Evolutionary conservation across 2,329 filamentous ascomycete genomes (phyloP).

Genomic region (Trematosphaeria pertusa): DNA sequence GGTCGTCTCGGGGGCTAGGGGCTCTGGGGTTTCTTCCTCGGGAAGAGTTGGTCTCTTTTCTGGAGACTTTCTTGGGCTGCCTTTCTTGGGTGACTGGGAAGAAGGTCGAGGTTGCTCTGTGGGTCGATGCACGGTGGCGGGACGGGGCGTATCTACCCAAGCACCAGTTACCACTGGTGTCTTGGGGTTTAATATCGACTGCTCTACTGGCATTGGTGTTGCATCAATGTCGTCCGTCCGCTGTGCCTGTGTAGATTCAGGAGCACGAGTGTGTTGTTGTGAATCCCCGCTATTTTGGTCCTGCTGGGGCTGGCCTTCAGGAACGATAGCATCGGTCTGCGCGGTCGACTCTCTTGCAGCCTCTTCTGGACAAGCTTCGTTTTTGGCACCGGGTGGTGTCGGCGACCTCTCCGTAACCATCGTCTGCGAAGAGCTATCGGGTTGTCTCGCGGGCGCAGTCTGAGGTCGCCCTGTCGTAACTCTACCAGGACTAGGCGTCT

Average conservation of each 20-base stretch:
- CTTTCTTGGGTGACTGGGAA: constrained; percentile 27
- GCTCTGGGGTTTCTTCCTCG: constrained; percentile 5
- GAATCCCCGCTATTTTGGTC: constrained; percentile 9
- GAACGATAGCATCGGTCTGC: constrained; percentile 8
- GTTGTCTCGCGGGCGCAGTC: constrained; percentile 24
- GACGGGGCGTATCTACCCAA: constrained; percentile 56
- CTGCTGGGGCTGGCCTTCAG: constrained; percentile 1
- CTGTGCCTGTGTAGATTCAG: constrained; percentile 8
- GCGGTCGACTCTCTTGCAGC: background rate
- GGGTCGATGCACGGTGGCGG: constrained; percentile 27
- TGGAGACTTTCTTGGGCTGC: constrained; percentile 19
- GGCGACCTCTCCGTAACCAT: constrained; percentile 7
- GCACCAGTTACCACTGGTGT: constrained; percentile 57
- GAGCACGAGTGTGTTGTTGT: constrained; percentile 8
- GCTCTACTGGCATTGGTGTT: constrained; percentile 37
- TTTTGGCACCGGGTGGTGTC: background rate
- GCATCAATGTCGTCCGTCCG: constrained; percentile 24
- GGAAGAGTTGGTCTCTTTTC: constrained; percentile 12
- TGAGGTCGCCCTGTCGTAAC: constrained; percentile 25
- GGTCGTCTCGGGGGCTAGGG: constrained; percentile 3
- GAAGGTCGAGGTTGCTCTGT: constrained; percentile 14
- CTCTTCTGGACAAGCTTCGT: constrained; percentile 5
- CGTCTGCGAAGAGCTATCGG: constrained; percentile 22
- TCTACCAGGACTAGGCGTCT: constrained; percentile 53
- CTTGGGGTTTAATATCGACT: constrained; percentile 36